Evolutionary conservation across 2,329 filamentous ascomycete species (phyloP), one percentile per base, ranked within the genome.

Genomic region (Colletotrichum sp.): DNA sequence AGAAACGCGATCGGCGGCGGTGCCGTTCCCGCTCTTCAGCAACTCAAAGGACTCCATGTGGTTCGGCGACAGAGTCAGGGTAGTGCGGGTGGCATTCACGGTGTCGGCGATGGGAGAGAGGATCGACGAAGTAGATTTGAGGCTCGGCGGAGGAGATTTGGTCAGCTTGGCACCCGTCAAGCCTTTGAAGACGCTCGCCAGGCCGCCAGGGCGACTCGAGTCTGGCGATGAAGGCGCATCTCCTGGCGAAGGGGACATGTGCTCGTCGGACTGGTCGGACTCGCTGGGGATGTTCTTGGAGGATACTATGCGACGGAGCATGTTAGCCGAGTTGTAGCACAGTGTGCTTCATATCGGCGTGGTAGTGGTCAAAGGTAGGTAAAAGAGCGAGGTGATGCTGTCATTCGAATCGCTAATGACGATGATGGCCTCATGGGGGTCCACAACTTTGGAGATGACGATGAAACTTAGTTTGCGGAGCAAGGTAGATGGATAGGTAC

Each of bases 151-250:
- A 65, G 87, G 86, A 26, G 89, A 88, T 79, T 90, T 92, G 61
- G 86, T 87, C 74, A 89, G 84, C 82, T 88, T 92, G 74, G 87
- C 87, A 79, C 88, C 88, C 65, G 92, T 89, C 79, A 93, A 85
- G 79, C 90, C 91, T 80, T 92, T 92, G 81, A 93, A 91, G 77
- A 93, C 91, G 79, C 90, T 90, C 79, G 90, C 91, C 79, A 93
- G 87, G 79, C 90, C 91, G 77, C 91, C 87, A 55, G 87, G 83
- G 80, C 85, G 88, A 84, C 87, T 90, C 73, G 89, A 85, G 82
- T 93, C 91, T 80, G 89, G 87, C 77, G 88, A 88, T 76, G 88
- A 86, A 78, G 85, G 82, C 80, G 88, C 89, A 86, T 93, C 91
- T 86, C 90, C 90, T 79, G 88, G 85, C 80, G 88, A 87, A 76